Evolutionary conservation across 139 green algal genomes (phyloP), one percentile per base, ranked within the genome.

Genomic region (Astrephomene gubernaculifera): DNA sequence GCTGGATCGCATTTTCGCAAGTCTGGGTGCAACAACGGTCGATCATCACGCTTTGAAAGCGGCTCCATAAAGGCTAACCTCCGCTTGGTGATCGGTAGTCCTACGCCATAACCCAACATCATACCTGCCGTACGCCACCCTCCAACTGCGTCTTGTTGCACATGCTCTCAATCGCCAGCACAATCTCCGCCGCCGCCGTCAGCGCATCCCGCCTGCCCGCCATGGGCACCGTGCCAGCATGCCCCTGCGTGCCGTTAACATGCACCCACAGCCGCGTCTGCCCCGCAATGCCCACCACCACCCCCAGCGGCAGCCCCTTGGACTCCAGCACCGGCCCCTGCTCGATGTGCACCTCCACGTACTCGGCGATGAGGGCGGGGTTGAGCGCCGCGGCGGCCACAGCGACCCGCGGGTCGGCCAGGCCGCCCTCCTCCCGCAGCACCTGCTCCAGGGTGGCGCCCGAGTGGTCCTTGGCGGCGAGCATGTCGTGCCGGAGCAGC

Each of bases 321-420:
- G 65, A 36, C 89, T 99, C 94, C 36, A 99, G 89, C 17, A 96
- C 88, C 0, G 96, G 96, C 5, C 97, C 97, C 85, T 99, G 97
- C 87, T 99, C 97, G 53, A 99, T 95, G 93, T 99, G 97, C 10
- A 98, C 91, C 89, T 99, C 96, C 33, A 99, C 87, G 79, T 98
- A 99, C 43, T 91, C 89, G 17, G 69, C 52, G 41, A 89, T 43
- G 67, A 33, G 19, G 5, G 36, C 25, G 31, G 89, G 22, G 12
- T 65, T 39, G 21, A 92, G 35, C 33, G 76, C 75, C 45, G 91
- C 53, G 0, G 41, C 64, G 12, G 27, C 31, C 43, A 89, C 38
- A 17, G 43, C 83, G 14, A 49, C 76, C 24, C 68, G 25, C 10
- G 76, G 54, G 43, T 79, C 83, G 52, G n/a, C 69, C 35, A 85